Evolutionary conservation across 2,329 filamentous ascomycete genomes (phyloP), one percentile per base, ranked within the genome.

Genomic region (Colletotrichum neosansevieriae): DNA sequence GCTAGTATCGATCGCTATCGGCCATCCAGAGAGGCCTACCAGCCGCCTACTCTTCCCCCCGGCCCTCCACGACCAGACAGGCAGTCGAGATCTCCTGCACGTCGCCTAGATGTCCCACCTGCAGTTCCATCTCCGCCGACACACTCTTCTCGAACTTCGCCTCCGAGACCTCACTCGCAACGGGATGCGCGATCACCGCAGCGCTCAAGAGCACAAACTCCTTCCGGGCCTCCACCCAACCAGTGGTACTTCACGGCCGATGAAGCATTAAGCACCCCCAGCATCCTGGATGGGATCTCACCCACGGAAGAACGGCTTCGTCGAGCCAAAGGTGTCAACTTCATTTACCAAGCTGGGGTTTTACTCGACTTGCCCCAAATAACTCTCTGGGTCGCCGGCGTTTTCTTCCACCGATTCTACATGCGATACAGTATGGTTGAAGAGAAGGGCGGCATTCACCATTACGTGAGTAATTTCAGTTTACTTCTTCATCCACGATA

Each of bases 361-460:
- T 90, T 97, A 83, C 87, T 98, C 59, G 95, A 97, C 77, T 84
- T 98, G 57, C 95, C 95, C 12, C 94, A 98, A 79, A 89, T 96
- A 63, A 98, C 96, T 0, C 85, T 99, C 47, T 94, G 92, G 80
- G 97, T 97, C 0, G 96, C 96, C 0, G 92, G 93, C 17, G 92
- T 97, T 49, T 98, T 97, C 83, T 94, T 99, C 78, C 95, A 99
- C 79, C 89, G 96, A 36, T 98, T 97, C 79, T 94, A 94, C 77
- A 98, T 98, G 94, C 91, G 94, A 71, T 90, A 86, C 76, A 95
- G 90, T 76, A 91, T 97, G 87, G 90, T 92, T 56, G 87, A 91
- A 74, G 88, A 91, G 74, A 92, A 89, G 71, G 86, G 86, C 70
- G 94, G 94, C 13, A 88, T 97, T 54, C 95, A 98, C 78, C 94